Conservation (phyloP, 2,329 filamentous ascomycete species). For the Phymatotrichopsis omnivora region DNA sequence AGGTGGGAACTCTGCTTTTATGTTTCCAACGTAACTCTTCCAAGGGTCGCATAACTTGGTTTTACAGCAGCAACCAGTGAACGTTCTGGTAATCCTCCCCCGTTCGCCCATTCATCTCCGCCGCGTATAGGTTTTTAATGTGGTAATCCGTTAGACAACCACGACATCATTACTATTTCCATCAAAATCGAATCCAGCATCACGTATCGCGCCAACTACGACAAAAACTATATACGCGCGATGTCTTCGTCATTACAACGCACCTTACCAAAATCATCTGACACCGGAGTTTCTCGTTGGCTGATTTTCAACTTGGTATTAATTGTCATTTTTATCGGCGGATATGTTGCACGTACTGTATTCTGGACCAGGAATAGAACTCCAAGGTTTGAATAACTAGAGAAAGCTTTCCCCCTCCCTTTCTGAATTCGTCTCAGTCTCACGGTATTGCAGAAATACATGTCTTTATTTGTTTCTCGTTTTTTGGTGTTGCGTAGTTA, state of each 20-base stretch:
- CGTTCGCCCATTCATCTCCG: not conserved
- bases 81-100: conserved; percentile 46
- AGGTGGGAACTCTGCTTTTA: conserved; percentile 85
- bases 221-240: conserved; percentile 36
- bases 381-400: too few species aligned
- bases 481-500: too few species aligned
- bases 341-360: conserved; percentile 74
- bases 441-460: too few species aligned
- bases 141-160: conserved; percentile 54
- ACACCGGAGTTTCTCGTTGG: conserved; percentile 51
- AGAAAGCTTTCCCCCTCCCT: too few species aligned
- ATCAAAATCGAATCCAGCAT: conserved; percentile 75
- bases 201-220: conserved; percentile 32
- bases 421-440: too few species aligned
- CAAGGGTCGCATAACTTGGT: conserved; percentile 62
- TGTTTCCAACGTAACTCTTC: conserved; percentile 62
- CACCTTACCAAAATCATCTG: conserved; percentile 17
- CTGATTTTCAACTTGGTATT: conserved; percentile 77
- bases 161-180: conserved; percentile 82
- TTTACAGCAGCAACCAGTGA: conserved; percentile 89
- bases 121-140: not conserved
- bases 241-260: conserved; percentile 36
- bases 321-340: conserved; percentile 57
- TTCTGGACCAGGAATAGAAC: conserved; percentile 46
- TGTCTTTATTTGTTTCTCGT: too few species aligned